Evolutionary conservation across 768 basidiomycete species (phyloP), one percentile per base, ranked within the genome.

Genomic region (Hygrocybe punicea): DNA sequence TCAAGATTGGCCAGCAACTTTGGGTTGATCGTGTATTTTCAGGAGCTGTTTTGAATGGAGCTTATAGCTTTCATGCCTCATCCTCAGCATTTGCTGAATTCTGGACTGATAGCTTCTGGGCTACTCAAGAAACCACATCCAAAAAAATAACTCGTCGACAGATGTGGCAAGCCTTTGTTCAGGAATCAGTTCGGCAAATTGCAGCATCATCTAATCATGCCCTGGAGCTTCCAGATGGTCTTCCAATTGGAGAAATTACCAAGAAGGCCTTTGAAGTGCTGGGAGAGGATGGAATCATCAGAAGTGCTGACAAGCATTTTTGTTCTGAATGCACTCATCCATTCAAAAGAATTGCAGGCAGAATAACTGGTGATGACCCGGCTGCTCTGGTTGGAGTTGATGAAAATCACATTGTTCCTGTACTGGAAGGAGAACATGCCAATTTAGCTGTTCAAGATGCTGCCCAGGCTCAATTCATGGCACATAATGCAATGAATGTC

Each of bases 161-260:
- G 14, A 46, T 64, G 2, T 66, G 63, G 65, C 51, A 58, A 46
- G 58, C 61, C 8, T 66, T 64, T 63, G 55, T 66, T 42, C 52
- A 64, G 21, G 61, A 66, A 51, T 62, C 65, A 24, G 56, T 66
- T n/a, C 44, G 62, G 5, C 25, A 44, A 17, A 51, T 64, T 55
- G 63, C 63, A 19, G 24, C 14, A 36, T 58, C 19, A 19, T 19
- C 46, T 48, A 21, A 21, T 14, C 21, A 16, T 48, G 24, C 11
- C 34, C 35, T 62, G 11, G 40, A 37, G 1, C 29, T 62, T 14
- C n/a, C 13, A 35, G 58, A 62, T 34, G 34, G 42, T 13, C 33
- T 62, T 10, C 2, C 37, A 3, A 57, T 60, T 53, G 55, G 52
- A 11, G 51, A 60, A 23, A 35, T 62, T 16, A 57, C 59, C 14